These are phyloP conservation scores for Wickerhamiella azyma DNA, from an alignment of 805 yeast species.

Conservation along the genomic window DNA sequence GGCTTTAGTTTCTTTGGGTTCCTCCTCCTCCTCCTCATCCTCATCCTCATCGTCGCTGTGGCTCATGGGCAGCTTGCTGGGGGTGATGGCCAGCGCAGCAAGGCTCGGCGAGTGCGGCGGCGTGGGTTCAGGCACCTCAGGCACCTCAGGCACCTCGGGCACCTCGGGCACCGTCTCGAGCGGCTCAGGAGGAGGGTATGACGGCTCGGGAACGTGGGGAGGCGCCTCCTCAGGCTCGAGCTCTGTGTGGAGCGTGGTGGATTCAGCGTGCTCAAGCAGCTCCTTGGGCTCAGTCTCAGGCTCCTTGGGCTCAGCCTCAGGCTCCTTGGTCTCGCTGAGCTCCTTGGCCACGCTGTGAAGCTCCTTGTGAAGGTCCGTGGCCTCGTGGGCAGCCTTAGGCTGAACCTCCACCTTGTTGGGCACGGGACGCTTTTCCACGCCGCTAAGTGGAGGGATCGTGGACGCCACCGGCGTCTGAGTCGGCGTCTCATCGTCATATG, in stretches of 20 bases:
- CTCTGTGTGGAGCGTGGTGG: not conserved
- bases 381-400: no score
- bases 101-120: slow-evolving; percentile 3
- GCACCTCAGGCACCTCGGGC: not conserved
- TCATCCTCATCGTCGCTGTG: not conserved
- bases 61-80: slow-evolving; percentile 4
- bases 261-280: not conserved
- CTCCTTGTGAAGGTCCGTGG: no score
- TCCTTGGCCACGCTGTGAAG: no score
- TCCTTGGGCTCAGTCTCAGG: not conserved
- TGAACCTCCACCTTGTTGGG: no score
- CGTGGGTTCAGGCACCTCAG: not conserved
- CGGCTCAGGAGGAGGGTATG: not conserved
- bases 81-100: slow-evolving; percentile 3
- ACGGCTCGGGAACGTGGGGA: not conserved
- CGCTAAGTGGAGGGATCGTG: no score
- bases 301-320: not conserved
- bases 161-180: not conserved
- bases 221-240: not conserved
- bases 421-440: no score
- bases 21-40: not conserved
- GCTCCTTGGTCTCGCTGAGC: no score
- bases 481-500: not conserved
- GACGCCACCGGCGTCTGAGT: not conserved
- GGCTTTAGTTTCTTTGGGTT: not conserved